Evolutionary conservation across 805 yeast species (phyloP), one percentile per base, ranked within the genome.

Genomic region (Metschnikowia baotianmanensis): DNA sequence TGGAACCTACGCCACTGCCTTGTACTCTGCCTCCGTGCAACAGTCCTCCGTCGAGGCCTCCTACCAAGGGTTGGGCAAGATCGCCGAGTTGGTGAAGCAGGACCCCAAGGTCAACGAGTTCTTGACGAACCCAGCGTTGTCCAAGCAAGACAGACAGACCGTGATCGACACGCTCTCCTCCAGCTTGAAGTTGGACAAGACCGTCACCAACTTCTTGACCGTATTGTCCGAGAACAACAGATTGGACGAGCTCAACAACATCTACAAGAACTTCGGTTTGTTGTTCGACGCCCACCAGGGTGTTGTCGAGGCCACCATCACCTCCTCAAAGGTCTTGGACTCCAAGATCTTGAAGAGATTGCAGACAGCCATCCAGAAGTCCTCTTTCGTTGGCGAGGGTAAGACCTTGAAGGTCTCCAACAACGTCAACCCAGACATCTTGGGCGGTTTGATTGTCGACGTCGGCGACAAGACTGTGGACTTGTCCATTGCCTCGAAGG

Each of bases 391-490:
- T 48, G 96, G 96, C 55, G 67, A 74, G 42, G 91, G 87, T 58
- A 85, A 90, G 77, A 79, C 91, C 57, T 80, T 93, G 67, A 83
- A 84, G 74, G 73, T 93, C 56, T 71, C 80, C 55, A 91, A 89
- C 76, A 75, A 74, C 51, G 86, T 91, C 49, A 82, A 88, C 73
- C 87, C 96, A 51, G 93, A 85, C 52, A 86, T 93, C 63, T 76
- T 86, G 65, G 99, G 99, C 62, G 99, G 99, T 59, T 79, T 93
- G 65, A 73, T 93, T 55, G 96, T 93, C 46, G 96, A 90, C 71
- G 87, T 93, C 58, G 96, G 91, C 61, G 99, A 91, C 75, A 87
- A 84, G 70, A 90, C 98, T 50, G 96, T 89, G 58, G 99, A 93
- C 72, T 77, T 91, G 66, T 83, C 95, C 45, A 80, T 93, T 55